Evolutionary conservation across 768 basidiomycete genomes (phyloP).

Genomic region (Psilocybe sp.): DNA sequence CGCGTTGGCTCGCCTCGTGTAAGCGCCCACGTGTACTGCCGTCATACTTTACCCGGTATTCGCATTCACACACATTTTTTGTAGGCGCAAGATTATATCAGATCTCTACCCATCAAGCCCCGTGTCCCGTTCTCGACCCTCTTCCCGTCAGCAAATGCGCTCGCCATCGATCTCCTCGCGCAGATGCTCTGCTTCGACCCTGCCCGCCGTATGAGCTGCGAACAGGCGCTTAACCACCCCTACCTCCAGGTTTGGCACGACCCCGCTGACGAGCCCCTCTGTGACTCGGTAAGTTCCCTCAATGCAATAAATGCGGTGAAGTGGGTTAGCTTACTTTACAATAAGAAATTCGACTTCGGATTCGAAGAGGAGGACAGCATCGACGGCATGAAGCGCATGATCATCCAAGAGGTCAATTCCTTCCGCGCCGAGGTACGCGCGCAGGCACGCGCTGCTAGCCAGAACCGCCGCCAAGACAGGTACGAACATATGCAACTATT

Average conservation of each 20-base stretch:
- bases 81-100: conserved; percentile 96
- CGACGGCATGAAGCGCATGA: conserved; percentile 95
- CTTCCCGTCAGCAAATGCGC: conserved; percentile 91
- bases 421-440: conserved; percentile 90
- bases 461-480: conserved; percentile 79
- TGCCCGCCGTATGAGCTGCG: conserved; percentile 92
- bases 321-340: conserved; percentile 4
- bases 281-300: conserved; percentile 57
- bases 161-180: conserved; percentile 88
- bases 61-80: conserved; percentile 1
- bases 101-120: conserved; percentile 95
- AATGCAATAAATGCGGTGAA: neutral
- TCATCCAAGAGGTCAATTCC: conserved; percentile 85
- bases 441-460: conserved; percentile 72
- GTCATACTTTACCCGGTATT: neutral
- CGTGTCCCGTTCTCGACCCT: conserved; percentile 88
- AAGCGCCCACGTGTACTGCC: conserved; percentile 21
- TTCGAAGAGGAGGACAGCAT: conserved; percentile 97
- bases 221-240: conserved; percentile 92
- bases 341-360: conserved; percentile 88
- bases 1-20: conserved; percentile 95
- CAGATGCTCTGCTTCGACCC: conserved; percentile 96
- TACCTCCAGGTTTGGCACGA: conserved; percentile 98
- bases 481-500: conserved; percentile 23
- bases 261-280: conserved; percentile 89